Percentiles rank a stretch among this genome's conserved stretches.
phyloP scores from a whole-genome alignment of 2,329 filamentous ascomycete species.

The Aureobasidium musti region DNA sequence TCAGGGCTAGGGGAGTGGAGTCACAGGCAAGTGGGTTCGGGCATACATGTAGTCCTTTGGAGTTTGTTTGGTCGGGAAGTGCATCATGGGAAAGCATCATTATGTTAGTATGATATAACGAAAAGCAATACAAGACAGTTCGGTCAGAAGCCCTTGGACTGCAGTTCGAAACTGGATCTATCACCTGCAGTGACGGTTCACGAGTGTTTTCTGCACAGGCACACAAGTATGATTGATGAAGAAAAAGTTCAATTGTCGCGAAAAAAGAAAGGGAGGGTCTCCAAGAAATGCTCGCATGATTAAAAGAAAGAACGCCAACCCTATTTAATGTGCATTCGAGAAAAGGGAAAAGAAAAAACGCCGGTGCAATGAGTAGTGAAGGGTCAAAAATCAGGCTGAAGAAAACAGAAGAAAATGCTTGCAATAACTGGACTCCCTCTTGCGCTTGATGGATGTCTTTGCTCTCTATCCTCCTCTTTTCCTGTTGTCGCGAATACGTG shows the following conservation, averaged over 20 bases:
- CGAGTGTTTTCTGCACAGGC: neutral
- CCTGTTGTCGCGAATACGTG: conserved; percentile 1
- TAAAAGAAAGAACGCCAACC: neutral
- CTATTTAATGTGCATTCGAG: neutral
- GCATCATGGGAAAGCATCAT: neutral
- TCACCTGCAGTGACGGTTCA: neutral
- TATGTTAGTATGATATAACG: conserved; percentile 4
- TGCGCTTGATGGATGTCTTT: neutral
- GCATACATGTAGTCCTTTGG: neutral
- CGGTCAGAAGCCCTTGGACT: neutral
- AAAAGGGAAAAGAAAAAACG: neutral
- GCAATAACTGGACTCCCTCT: neutral
- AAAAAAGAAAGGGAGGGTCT: neutral
- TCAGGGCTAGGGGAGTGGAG: neutral
- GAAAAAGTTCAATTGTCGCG: neutral
- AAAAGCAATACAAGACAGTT: neutral
- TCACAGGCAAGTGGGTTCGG: neutral
- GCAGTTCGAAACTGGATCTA: neutral
- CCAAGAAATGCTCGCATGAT: conserved; percentile 3
- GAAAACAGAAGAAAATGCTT: neutral
- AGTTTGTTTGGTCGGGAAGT: neutral
- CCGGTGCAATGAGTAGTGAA: conserved; percentile 7
- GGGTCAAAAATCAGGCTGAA: neutral
- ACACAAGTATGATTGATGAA: neutral
- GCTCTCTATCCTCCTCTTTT: conserved; percentile 1